Evolutionary conservation across 2,329 filamentous ascomycete genomes (phyloP).

Genomic region (Apiospora aurea): DNA sequence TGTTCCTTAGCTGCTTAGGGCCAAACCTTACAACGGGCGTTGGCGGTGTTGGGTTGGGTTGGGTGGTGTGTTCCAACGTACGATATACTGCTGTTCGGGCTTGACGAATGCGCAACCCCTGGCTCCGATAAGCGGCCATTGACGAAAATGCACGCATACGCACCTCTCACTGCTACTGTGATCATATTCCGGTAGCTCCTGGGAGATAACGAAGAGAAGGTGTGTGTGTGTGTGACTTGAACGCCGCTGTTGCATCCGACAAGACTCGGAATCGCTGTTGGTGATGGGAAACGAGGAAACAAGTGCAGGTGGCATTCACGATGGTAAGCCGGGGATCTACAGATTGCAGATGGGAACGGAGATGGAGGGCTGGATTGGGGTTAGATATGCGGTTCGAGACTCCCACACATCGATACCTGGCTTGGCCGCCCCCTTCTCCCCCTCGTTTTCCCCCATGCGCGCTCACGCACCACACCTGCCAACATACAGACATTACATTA

Average conservation of each 20-base stretch:
- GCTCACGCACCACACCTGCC: slow-evolving; percentile 7
- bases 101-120: not conserved
- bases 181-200: not conserved
- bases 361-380: not conserved
- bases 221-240: not conserved
- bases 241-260: not conserved
- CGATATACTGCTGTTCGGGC: not conserved
- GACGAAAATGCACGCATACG: not conserved
- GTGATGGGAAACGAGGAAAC: not conserved
- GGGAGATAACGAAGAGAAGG: not conserved
- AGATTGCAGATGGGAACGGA: slow-evolving; percentile 14
- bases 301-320: not conserved
- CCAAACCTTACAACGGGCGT: not conserved
- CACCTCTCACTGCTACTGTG: not conserved
- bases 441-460: not conserved
- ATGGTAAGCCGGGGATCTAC: slow-evolving; percentile 13
- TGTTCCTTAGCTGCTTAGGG: not conserved
- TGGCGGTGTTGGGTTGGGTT: not conserved
- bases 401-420: not conserved
- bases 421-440: not conserved
- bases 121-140: not conserved
- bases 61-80: slow-evolving; percentile 19
- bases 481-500: not conserved
- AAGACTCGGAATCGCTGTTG: not conserved
- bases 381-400: not conserved